These are phyloP conservation scores for Lactarius psammicola DNA, from an alignment of 768 basidiomycete genomes.

Conservation along the genomic window DNA sequence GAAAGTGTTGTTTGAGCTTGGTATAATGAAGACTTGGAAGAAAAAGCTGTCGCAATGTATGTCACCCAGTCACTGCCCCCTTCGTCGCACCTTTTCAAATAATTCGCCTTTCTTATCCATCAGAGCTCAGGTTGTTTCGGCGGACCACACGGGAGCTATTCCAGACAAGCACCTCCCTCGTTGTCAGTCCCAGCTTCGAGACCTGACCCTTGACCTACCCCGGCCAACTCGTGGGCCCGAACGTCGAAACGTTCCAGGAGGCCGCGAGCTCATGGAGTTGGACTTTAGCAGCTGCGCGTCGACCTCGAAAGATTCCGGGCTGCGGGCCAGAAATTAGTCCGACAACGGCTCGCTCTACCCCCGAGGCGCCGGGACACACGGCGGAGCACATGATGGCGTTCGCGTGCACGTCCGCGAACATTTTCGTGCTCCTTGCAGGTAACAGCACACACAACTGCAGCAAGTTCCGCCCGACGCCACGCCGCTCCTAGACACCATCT, in stretches of 20 bases:
- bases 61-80: background rate
- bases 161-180: background rate
- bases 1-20: slow-evolving; percentile 2
- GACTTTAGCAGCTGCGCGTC: slow-evolving; percentile 1
- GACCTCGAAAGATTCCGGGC: background rate
- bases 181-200: slow-evolving; percentile 6
- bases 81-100: background rate
- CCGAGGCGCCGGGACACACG: background rate
- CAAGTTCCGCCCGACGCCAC: background rate
- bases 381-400: background rate
- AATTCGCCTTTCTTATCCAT: background rate
- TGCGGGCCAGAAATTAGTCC: background rate
- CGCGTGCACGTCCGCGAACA: background rate
- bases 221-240: background rate
- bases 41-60: background rate
- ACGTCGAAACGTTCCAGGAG: background rate
- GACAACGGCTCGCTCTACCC: background rate
- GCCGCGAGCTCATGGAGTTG: background rate
- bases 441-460: background rate
- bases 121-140: background rate
- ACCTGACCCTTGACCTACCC: background rate
- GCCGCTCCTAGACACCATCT: background rate
- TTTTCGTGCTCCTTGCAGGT: background rate
- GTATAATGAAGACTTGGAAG: background rate
- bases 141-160: slow-evolving; percentile 1